Evolutionary conservation across 495 filamentous ascomycete genomes (phyloP).

Genomic region (Evernia prunastri): DNA sequence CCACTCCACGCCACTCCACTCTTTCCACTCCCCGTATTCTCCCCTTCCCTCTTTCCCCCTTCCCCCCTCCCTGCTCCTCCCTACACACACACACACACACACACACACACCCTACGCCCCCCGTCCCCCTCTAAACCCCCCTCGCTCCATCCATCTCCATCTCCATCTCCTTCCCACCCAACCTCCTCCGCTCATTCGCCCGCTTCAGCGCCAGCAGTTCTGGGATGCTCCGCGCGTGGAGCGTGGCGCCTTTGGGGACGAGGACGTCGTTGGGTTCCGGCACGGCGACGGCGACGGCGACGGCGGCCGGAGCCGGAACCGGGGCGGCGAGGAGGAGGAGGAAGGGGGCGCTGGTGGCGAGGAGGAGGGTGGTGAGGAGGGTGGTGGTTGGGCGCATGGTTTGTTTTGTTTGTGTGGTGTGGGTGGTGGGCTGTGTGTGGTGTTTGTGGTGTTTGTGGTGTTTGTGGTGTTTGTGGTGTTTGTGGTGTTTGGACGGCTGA

Average conservation of each 20-base stretch:
- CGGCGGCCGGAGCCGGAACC: not conserved
- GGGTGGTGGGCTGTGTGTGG: not conserved
- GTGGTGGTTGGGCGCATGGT: not conserved
- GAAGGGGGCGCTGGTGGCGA: not conserved
- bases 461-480: too few relatives aligned
- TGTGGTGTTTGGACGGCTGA: too few relatives aligned
- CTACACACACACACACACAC: too few relatives aligned
- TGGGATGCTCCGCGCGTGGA: not conserved
- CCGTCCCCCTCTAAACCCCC: not conserved
- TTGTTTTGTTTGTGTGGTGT: not conserved
- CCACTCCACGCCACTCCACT: not conserved
- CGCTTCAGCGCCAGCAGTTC: constrained; percentile 1
- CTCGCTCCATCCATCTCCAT: not conserved
- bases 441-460: not conserved
- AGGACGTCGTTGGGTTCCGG: constrained; percentile 1
- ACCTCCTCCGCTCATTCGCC: not conserved
- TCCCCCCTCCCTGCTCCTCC: not conserved
- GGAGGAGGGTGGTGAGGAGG: not conserved
- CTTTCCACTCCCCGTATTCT: not conserved
- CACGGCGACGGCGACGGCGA: not conserved
- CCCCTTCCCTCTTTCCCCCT: not conserved
- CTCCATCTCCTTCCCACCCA: not conserved
- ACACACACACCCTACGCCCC: not conserved
- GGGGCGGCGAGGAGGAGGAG: not conserved
- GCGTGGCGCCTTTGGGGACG: constrained; percentile 6